These are phyloP conservation scores for Lophium mytilinum DNA, from an alignment of 495 filamentous ascomycete genomes.

Conservation along the genomic window DNA sequence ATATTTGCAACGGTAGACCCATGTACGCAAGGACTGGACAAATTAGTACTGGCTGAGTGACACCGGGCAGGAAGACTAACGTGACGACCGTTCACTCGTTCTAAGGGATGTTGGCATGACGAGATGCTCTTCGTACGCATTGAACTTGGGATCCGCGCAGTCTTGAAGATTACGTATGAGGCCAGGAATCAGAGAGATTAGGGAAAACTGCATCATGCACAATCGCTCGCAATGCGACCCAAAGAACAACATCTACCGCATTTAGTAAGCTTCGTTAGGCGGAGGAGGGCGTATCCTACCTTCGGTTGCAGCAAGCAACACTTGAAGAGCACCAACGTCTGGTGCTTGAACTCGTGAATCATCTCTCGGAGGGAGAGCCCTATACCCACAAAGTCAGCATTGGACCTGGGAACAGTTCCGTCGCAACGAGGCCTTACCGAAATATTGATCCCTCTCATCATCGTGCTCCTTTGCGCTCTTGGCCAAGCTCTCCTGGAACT, in stretches of 20 bases:
- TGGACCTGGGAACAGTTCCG: neutral
- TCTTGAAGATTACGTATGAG: slow-evolving; percentile 80
- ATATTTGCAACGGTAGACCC: slow-evolving; percentile 90
- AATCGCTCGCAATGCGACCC: slow-evolving; percentile 87
- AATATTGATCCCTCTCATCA: slow-evolving; percentile 71
- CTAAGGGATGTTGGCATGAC: slow-evolving; percentile 74
- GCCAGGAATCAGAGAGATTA: slow-evolving; percentile 88
- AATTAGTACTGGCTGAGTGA: too few relatives aligned
- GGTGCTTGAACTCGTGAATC: slow-evolving; percentile 85
- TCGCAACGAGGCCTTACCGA: slow-evolving; percentile 48
- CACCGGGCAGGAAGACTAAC: slow-evolving; percentile 35
- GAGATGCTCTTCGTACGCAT: slow-evolving; percentile 69
- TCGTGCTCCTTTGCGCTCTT: slow-evolving; percentile 59
- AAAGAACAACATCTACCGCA: slow-evolving; percentile 89
- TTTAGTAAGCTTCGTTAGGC: neutral
- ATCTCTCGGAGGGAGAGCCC: slow-evolving; percentile 82
- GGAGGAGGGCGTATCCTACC: slow-evolving; percentile 39
- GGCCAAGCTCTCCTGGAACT: slow-evolving; percentile 84
- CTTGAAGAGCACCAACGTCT: slow-evolving; percentile 91
- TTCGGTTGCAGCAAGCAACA: slow-evolving; percentile 89
- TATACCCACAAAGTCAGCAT: slow-evolving; percentile 20
- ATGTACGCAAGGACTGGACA: slow-evolving; percentile 72
- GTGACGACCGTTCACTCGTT: slow-evolving; percentile 83
- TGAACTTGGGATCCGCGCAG: slow-evolving; percentile 82
- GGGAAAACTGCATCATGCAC: slow-evolving; percentile 96